Base-by-base conservation (phyloP, 2,329 filamentous ascomycete genomes). In the Pseudofabraea citricarpa region DNA sequence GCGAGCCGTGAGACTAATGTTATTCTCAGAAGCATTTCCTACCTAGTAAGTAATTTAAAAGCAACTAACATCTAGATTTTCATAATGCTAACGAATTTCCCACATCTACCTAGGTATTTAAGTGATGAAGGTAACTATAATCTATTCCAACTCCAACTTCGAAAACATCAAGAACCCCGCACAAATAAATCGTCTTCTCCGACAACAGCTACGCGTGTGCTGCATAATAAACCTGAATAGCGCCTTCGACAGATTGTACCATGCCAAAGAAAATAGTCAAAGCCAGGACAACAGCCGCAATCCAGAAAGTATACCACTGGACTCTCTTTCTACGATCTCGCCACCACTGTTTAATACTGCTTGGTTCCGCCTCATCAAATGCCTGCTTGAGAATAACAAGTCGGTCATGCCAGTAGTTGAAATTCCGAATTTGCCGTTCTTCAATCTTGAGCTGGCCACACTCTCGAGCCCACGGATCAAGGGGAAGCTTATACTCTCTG, bases 251-350 rank as follows among this genome's bases (percentile, higher is more conserved):
- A 41, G 57, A 59, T 54, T 71, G 61, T 10, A 67, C 45, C 9
- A 71, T 12, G 4, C 67, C 60, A 50, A 73, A 66, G 36, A 67
- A 55, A 5, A 64, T 52, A 0, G 62, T 69, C 18, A 67, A 52
- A 10, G 54, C 26, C 0, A 70, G 35, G 1, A 70, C 68, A 3
- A 20, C 13, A 19, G 15, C 33, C n/a, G 33, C 33, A 3, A 71
- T 58, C 69, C 69, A 73, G 37, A 71, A 67, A 0, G 64, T 69
- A 32, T 64, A 70, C 66, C 67, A 70, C 36, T 71, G 68, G 0
- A 64, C 61, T 1, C 63, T 56, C 21, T 69, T 65, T 2, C 69
- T 49, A 3, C 64, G 47, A 44, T 71, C 67, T 40, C 63, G 50
- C 68, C 68, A 72, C 64, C 62, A 69, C 36, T 70, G 63, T 0